Conservation (phyloP, 1,284 basidiomycete species). For the Boletus albobrunnescens region DNA sequence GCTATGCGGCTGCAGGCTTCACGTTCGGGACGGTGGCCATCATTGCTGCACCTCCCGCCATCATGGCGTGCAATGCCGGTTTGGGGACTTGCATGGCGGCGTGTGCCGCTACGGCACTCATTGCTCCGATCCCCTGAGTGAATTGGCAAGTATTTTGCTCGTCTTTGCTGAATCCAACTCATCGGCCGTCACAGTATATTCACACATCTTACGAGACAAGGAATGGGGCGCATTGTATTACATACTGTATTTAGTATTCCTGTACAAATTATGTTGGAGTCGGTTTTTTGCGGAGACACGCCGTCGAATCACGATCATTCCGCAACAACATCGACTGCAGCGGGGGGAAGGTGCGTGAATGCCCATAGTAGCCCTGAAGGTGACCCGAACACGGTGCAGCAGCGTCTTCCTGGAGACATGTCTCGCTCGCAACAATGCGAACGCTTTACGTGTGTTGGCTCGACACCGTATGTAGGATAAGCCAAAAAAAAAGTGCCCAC, state of each 20-base stretch:
- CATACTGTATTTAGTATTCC: too few species aligned
- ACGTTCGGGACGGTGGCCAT: slow-evolving; percentile 50
- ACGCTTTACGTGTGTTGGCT: too few species aligned
- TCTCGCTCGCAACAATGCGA: slow-evolving; percentile 59
- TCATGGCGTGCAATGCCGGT: slow-evolving; percentile 48
- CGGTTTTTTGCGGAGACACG: slow-evolving; percentile 3
- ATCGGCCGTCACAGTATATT: background rate
- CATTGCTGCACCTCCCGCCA: slow-evolving; percentile 40
- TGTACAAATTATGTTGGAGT: background rate
- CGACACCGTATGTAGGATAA: too few species aligned
- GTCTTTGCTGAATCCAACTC: background rate
- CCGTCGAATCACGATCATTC: slow-evolving; percentile 3
- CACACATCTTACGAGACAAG: slow-evolving; percentile 5
- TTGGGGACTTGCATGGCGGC: slow-evolving; percentile 46
- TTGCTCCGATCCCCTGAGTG: slow-evolving; percentile 25
- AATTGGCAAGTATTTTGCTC: background rate
- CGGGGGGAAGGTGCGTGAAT: slow-evolving; percentile 27
- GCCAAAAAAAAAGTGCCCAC: slow-evolving; percentile 29
- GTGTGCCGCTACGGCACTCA: slow-evolving; percentile 39
- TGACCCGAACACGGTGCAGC: background rate
- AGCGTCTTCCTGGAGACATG: slow-evolving; percentile 64
- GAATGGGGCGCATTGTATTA: too few species aligned
- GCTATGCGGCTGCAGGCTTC: slow-evolving; percentile 51
- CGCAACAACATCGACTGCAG: background rate
- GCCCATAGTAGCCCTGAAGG: too few species aligned